Percentiles rank a stretch among this genome's conserved stretches.
Conservation (phyloP, 2,329 filamentous ascomycete genomes). For the Paracoccidioides brasiliensis region DNA sequence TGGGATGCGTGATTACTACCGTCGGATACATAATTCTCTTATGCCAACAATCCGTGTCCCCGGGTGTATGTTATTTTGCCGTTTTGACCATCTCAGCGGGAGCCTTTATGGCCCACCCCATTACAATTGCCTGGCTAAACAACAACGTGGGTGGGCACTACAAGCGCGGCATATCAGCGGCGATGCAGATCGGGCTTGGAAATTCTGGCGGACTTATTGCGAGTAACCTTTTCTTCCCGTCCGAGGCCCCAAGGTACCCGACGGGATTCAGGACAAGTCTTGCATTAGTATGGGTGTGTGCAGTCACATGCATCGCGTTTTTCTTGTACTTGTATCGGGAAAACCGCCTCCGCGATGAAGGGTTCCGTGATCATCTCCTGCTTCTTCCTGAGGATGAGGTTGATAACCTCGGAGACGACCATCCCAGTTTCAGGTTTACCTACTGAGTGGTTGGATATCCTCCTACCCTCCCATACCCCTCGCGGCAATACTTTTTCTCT, state of each 20-base stretch:
- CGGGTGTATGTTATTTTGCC: constrained; percentile 41
- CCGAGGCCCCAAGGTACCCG: constrained; percentile 18
- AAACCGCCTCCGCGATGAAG: constrained; percentile 23
- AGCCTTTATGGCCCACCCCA: constrained; percentile 42
- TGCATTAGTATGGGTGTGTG: constrained; percentile 24
- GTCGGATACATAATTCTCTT: constrained; percentile 46
- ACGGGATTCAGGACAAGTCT: constrained; percentile 32
- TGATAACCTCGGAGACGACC: constrained; percentile 28
- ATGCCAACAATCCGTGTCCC: constrained; percentile 33
- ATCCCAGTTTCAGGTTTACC: constrained; percentile 28
- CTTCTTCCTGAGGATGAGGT: constrained; percentile 23
- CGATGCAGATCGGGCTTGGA: constrained; percentile 35
- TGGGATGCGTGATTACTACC: constrained; percentile 37
- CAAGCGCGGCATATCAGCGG: constrained; percentile 42
- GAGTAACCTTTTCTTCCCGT: constrained; percentile 21
- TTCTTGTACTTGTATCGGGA: constrained; percentile 24
- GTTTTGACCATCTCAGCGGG: constrained; percentile 43
- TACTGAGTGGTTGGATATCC: constrained; percentile 12
- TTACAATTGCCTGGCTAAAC: constrained; percentile 43
- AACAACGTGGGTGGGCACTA: constrained; percentile 47
- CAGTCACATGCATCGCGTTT: constrained; percentile 18
- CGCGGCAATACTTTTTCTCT: too few relatives aligned
- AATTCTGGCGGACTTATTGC: constrained; percentile 25
- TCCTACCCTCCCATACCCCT: too few relatives aligned
- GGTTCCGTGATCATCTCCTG: constrained; percentile 24